phyloP scores from a whole-genome alignment of 257 asterid species.

The Jasminum sambac region DNA sequence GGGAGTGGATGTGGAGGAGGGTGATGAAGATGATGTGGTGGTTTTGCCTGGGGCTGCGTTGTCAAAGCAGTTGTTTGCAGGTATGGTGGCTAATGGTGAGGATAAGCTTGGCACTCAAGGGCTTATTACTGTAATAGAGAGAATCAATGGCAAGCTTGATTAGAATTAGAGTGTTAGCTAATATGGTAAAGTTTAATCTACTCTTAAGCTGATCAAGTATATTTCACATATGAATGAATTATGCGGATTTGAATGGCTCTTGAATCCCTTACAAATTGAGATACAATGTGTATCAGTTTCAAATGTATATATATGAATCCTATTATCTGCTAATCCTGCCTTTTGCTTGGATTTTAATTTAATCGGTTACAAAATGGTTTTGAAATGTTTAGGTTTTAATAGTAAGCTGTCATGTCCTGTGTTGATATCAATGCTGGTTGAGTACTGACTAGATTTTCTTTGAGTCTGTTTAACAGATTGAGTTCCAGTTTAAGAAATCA shows the following conservation, averaged over 20 bases:
- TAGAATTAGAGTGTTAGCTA: neutral
- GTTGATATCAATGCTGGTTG: neutral
- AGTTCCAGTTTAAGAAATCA: no score
- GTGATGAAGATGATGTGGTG: slow-evolving; percentile 42
- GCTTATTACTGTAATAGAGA: slow-evolving; percentile 66
- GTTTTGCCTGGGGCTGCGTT: slow-evolving; percentile 84
- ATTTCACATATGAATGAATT: neutral
- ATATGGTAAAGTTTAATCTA: neutral
- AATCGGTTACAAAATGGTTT: neutral
- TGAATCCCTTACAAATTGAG: neutral
- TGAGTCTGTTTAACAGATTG: no score
- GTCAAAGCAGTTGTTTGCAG: slow-evolving; percentile 70
- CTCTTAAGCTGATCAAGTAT: neutral
- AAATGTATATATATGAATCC: neutral
- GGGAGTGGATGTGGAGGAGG: slow-evolving; percentile 62
- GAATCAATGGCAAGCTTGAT: slow-evolving; percentile 52
- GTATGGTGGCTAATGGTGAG: slow-evolving; percentile 86
- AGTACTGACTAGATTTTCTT: no score
- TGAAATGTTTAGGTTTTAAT: neutral
- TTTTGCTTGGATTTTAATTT: neutral
- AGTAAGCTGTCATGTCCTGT: neutral
- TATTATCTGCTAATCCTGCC: neutral
- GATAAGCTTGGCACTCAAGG: slow-evolving; percentile 83
- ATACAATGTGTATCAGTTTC: neutral
- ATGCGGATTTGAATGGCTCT: neutral